These are phyloP conservation scores for Trichoderma koningii DNA, from an alignment of 2,329 filamentous ascomycete genomes.

Conservation along the genomic window DNA sequence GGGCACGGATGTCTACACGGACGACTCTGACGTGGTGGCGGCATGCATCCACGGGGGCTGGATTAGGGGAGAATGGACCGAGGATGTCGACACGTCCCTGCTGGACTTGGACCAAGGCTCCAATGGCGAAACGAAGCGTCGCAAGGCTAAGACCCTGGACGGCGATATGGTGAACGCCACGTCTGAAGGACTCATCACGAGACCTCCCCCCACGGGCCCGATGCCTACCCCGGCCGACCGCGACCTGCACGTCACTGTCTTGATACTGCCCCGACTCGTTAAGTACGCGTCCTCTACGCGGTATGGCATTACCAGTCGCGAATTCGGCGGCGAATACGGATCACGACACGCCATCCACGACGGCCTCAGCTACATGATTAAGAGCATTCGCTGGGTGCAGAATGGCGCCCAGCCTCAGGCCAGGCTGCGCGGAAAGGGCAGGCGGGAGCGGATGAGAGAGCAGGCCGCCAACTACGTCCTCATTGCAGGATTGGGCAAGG, in stretches of 20 bases:
- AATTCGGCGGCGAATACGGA: slow-evolving; percentile 64
- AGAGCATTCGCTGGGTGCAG: slow-evolving; percentile 80
- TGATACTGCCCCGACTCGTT: slow-evolving; percentile 78
- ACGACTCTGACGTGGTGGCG: slow-evolving; percentile 91
- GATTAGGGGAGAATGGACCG: slow-evolving; percentile 84
- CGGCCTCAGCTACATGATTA: slow-evolving; percentile 85
- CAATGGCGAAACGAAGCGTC: slow-evolving; percentile 36
- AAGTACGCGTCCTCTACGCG: slow-evolving; percentile 74
- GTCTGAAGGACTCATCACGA: slow-evolving; percentile 49
- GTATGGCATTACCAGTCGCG: slow-evolving; percentile 79
- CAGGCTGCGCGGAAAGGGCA: slow-evolving; percentile 56
- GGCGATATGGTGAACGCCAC: slow-evolving; percentile 39
- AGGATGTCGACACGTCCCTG: slow-evolving; percentile 71
- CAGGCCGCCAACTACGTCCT: slow-evolving; percentile 45
- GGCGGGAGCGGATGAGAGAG: slow-evolving; percentile 59
- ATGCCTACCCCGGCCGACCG: slow-evolving; percentile 65
- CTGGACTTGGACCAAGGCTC: slow-evolving; percentile 55
- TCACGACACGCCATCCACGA: slow-evolving; percentile 63
- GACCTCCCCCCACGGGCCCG: slow-evolving; percentile 62
- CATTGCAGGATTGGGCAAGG: slow-evolving; percentile 35
- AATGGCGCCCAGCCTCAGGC: slow-evolving; percentile 66
- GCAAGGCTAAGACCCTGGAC: slow-evolving; percentile 37
- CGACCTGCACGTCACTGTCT: slow-evolving; percentile 83
- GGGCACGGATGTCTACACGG: slow-evolving; percentile 93
- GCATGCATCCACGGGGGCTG: slow-evolving; percentile 93